Base-by-base conservation (phyloP, 139 green algal species). In the Parachlorella kessleri region DNA sequence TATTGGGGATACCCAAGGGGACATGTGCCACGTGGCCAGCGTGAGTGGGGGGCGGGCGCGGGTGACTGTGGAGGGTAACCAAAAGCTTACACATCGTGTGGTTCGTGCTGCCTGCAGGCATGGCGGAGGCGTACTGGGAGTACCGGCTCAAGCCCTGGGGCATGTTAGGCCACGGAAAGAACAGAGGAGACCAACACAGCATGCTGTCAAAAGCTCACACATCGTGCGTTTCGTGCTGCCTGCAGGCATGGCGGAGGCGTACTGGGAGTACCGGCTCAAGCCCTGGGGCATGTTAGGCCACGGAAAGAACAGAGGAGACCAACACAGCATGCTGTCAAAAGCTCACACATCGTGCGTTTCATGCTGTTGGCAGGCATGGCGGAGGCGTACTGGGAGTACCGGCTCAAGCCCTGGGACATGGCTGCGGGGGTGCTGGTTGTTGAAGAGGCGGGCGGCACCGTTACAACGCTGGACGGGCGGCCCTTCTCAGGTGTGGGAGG, bases 11-110 rank as follows among this genome's bases (percentile, higher is more conserved):
- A n/a, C n/a, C n/a, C n/a, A n/a, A n/a, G n/a, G n/a, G n/a, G n/a
- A n/a, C n/a, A 88, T 98, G 70, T 97, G 94, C 85, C 94, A 97
- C 69, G 93, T 98, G 54, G 93, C 91, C 26, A 78, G 92, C 23
- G 93, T n/a, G n/a, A n/a, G n/a, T n/a, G n/a, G n/a, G n/a, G n/a
- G n/a, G n/a, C n/a, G n/a, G n/a, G n/a, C n/a, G n/a, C n/a, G n/a
- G n/a, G n/a, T n/a, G n/a, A n/a, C n/a, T n/a, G n/a, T n/a, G n/a
- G n/a, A n/a, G n/a, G n/a, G n/a, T n/a, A n/a, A n/a, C n/a, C n/a
- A n/a, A n/a, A n/a, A n/a, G n/a, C n/a, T n/a, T n/a, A n/a, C n/a
- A n/a, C n/a, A n/a, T n/a, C n/a, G 10, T 66, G 53, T 55, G 75
- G n/a, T n/a, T n/a, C n/a, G n/a, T n/a, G n/a, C n/a, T n/a, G n/a